These are phyloP conservation scores for Solanum boliviense DNA, from an alignment of 257 asterid species.

Conservation along the genomic window DNA sequence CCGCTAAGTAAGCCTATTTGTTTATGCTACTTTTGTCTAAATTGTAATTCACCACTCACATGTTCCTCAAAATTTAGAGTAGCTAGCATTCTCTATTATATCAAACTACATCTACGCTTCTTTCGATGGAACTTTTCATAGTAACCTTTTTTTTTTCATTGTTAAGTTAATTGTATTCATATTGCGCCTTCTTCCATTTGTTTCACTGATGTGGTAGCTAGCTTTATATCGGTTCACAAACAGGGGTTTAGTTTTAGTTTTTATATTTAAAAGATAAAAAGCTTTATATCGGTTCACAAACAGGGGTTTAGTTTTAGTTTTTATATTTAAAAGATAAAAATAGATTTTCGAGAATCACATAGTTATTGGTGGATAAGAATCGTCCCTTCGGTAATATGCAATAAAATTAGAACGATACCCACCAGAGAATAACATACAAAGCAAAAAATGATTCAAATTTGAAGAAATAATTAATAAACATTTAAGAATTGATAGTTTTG, in stretches of 20 bases:
- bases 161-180: neutral
- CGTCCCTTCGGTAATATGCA: neutral
- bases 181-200: neutral
- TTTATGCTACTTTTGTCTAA: neutral
- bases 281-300: neutral
- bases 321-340: neutral
- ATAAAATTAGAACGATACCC: neutral
- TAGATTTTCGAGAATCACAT: neutral
- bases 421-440: neutral
- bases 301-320: neutral
- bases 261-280: neutral
- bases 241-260: neutral
- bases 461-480: too few species aligned
- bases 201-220: too few species aligned
- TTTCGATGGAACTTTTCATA: neutral
- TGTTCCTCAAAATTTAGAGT: neutral
- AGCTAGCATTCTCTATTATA: neutral
- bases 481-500: neutral
- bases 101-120: neutral
- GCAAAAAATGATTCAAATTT: neutral
- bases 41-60: neutral
- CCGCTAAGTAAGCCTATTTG: slow-evolving; percentile 42
- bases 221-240: neutral
- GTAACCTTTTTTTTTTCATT: neutral
- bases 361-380: neutral